Base-by-base conservation (phyloP, 495 filamentous ascomycete genomes). In the Aspergillus sclerotioniger region DNA sequence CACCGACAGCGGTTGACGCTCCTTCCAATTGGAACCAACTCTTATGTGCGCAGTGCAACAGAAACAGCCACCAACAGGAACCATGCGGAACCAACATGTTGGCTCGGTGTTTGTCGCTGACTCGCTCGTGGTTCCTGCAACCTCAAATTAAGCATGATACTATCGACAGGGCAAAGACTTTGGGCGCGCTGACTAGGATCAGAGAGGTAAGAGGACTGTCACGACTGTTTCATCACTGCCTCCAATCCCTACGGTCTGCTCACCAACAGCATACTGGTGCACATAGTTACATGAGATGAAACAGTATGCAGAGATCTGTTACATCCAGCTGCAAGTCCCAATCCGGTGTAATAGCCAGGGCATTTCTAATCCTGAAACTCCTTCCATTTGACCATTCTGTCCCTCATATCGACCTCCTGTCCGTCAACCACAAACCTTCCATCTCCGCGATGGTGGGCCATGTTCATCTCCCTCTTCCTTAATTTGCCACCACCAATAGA, bases 361-460 rank as follows among this genome's bases (percentile, higher is more conserved):
- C 47, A 0, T 13, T 12, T 25, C 31, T 50, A 50, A 31, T 50
- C 47, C 47, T 50, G 47, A 50, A 50, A 50, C 47, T 50, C 47
- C 47, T 50, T 31, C 47, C 47, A 50, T 8, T 50, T 50, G 47
- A 50, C 31, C 47, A 50, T 50, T 16, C 47, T 50, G 12, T 31
- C 13, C 28, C 47, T 50, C 25, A 50, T 4, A 16, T 50, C 47
- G 10, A 50, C 5, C 13, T 50, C 47, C 25, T 31, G 3, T 32
- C 47, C 47, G 31, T 50, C 47, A 4, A 50, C 47, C 47, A 50
- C 47, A 17, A 50, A 50, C 13, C 47, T 32, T 6, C 47, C 47
- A 31, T 50, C 47, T 6, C 47, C 47, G 17, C 47, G 47, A 50
- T 50, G 47, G 47, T 50, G 47, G 15, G 31, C 47, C 47, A 50